Evolutionary conservation across 2,329 filamentous ascomycete species (phyloP).

Genomic region (Leptographium flavum): DNA sequence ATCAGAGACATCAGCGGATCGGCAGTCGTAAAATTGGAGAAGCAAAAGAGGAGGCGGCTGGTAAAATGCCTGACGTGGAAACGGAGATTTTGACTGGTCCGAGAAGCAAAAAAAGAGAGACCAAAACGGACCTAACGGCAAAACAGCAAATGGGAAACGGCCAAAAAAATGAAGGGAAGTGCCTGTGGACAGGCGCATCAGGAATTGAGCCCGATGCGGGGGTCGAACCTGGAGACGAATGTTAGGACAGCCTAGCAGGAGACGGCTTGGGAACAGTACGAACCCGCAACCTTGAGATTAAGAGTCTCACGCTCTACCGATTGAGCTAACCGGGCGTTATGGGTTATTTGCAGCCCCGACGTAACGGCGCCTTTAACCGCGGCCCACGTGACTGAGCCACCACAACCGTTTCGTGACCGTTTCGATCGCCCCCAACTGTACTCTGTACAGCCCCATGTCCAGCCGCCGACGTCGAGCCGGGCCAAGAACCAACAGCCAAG

Average conservation of each 20-base stretch:
- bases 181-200: slow-evolving; percentile 15
- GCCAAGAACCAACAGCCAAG: background rate
- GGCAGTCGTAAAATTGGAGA: no score
- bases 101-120: background rate
- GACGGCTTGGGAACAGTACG: background rate
- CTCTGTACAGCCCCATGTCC: no score
- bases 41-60: no score
- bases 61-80: no score
- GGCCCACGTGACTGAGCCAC: no score
- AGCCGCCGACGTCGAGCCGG: no score
- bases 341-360: background rate
- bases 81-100: no score
- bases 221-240: slow-evolving; percentile 19
- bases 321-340: slow-evolving; percentile 45
- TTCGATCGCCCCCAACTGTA: no score
- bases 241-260: background rate
- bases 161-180: slow-evolving; percentile 7
- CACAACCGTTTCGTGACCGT: no score
- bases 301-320: slow-evolving; percentile 64
- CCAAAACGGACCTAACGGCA: background rate
- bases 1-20: no score
- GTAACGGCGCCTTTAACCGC: background rate
- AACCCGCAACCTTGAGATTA: slow-evolving; percentile 25
- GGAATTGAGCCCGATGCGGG: slow-evolving; percentile 32
- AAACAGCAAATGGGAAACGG: no score